Conservation (phyloP, 345 rosid species). For the Microcos paniculata region DNA sequence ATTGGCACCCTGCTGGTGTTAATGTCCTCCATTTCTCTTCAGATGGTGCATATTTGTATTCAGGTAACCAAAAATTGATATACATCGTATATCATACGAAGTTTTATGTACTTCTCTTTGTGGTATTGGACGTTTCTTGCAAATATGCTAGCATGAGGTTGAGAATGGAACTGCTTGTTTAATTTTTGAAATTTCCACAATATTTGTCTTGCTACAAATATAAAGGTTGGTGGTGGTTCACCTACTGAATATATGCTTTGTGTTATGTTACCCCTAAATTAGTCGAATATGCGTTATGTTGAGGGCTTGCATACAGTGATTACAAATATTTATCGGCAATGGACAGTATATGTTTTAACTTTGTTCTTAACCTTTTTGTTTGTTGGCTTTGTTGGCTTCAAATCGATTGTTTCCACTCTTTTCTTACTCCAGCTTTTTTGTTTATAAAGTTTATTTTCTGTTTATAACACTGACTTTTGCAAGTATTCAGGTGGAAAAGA, state of each 20-base stretch:
- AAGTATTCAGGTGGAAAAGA: constrained; percentile 79
- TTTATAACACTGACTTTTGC: constrained; percentile 10
- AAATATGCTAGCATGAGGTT: neutral
- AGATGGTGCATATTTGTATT: constrained; percentile 85
- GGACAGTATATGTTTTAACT: neutral
- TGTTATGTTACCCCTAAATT: neutral
- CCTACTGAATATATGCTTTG: neutral
- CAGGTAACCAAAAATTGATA: constrained; percentile 50
- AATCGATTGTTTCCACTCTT: neutral
- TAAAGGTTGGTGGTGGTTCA: neutral
- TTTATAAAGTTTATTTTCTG: neutral
- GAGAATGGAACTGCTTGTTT: neutral
- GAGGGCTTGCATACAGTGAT: constrained; percentile 3
- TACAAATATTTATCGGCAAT: neutral
- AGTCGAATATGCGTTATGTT: neutral
- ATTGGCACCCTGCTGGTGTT: constrained; percentile 80
- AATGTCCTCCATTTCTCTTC: constrained; percentile 76
- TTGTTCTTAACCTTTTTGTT: neutral
- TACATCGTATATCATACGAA: neutral
- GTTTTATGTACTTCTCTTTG: neutral
- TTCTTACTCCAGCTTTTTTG: neutral
- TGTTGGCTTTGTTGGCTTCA: neutral
- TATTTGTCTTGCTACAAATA: neutral
- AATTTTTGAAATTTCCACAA: neutral
- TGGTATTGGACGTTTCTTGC: neutral